Base-by-base conservation (phyloP, 306 rosid species). In the Corylus avellana region DNA sequence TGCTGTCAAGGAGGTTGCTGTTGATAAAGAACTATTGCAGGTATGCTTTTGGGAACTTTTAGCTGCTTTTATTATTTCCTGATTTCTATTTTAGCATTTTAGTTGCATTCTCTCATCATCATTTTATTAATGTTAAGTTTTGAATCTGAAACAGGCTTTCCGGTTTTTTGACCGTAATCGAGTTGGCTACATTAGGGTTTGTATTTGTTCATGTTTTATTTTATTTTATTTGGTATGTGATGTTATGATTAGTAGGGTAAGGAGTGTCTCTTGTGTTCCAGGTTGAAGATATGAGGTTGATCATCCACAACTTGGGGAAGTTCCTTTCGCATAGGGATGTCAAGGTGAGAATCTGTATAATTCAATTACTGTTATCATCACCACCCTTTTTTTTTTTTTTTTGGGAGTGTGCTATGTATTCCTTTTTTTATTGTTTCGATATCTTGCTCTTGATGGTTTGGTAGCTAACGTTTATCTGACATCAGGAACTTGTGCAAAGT, bases 401-500 rank as follows among this genome's bases (percentile, higher is more conserved):
- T 22, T 22, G 25, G 25, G 10, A 2, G 46, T 29, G 39, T 17
- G 1, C 7, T 11, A 18, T 17, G 1, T 7, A 12, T 44, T 39
- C 4, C 17, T 56, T 53, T 6, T 1, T n/a, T 56, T 18, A 46
- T 4, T 49, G 27, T 57, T 14, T 57, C 73, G 47, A 29, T n/a
- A 75, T 42, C 1, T 42, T 42, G 46, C 17, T 78, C 39, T 22
- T 39, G 53, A 8, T 17, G 46, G 70, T 57, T 17, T 42, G 42
- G 61, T 79, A 73, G 79, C 39, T 73, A 53, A 80, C 44, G 48
- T 53, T 74, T 20, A 70, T n/a, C 59, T 48, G 62, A 20, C 81
- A 70, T 74, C 92, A 95, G 99, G 99, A 95, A 79, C 99, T 95
- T 55, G 99, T 93, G 61, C 99, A 93, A 79, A 95, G 98, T 86